Percentiles rank a stretch among this genome's conserved stretches.
phyloP scores from a whole-genome alignment of 148 eudicot species.

The Gaultheria prostrata region DNA sequence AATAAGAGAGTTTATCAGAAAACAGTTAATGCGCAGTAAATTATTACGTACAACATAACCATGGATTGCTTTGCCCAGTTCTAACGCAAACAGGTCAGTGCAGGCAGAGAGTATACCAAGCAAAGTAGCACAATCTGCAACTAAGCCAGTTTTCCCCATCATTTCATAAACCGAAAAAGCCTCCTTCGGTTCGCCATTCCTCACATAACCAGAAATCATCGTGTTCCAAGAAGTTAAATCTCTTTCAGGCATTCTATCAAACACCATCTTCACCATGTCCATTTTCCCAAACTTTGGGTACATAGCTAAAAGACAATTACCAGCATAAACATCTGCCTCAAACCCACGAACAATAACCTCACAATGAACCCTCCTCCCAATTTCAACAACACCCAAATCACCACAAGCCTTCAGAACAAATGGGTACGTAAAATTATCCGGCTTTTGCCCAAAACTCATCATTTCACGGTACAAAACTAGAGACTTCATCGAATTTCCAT shows the following conservation, averaged over 20 bases:
- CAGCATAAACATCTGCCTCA: slow-evolving; percentile 27
- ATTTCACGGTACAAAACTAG: slow-evolving; percentile 16
- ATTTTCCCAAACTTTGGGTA: slow-evolving; percentile 23
- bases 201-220: slow-evolving; percentile 26
- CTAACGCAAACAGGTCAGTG: not conserved
- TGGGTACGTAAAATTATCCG: slow-evolving; percentile 38
- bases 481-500: not conserved
- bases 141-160: slow-evolving; percentile 13
- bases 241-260: slow-evolving; percentile 37
- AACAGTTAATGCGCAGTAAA: slow-evolving; percentile 3
- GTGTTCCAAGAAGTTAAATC: slow-evolving; percentile 38
- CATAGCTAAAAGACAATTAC: slow-evolving; percentile 28
- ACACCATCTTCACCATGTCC: slow-evolving; percentile 23
- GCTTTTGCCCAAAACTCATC: slow-evolving; percentile 13
- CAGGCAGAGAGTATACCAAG: slow-evolving; percentile 29
- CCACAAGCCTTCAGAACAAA: slow-evolving; percentile 40
- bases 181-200: slow-evolving; percentile 23
- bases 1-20: slow-evolving; percentile 13
- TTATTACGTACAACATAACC: slow-evolving; percentile 11
- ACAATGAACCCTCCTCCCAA: slow-evolving; percentile 29
- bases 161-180: slow-evolving; percentile 12
- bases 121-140: slow-evolving; percentile 25
- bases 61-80: slow-evolving; percentile 17
- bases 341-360: slow-evolving; percentile 33
- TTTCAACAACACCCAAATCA: slow-evolving; percentile 22